Base-by-base conservation (phyloP, 257 asterid genomes). In the Verbascum thapsus region DNA sequence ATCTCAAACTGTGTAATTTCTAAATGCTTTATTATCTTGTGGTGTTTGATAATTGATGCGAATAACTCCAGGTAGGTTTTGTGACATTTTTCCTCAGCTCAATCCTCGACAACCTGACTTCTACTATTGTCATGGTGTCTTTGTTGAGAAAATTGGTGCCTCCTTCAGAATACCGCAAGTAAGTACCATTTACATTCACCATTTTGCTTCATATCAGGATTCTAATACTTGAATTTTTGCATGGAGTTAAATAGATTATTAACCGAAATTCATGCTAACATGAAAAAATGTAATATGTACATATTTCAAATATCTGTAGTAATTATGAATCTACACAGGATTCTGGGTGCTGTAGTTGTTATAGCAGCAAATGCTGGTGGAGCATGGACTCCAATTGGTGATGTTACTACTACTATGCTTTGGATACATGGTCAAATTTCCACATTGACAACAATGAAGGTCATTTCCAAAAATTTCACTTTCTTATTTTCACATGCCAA, bases 321-420 rank as follows among this genome's bases (percentile, higher is more conserved):
- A 34, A 64, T 74, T 23, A 47, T 23, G 30, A 41, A 77, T 70
- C 58, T 58, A 50, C 32, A 26, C 87, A 92, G 99, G 95, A 75
- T 92, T 77, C 87, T 89, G 13, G 97, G 99, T 41, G 99, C 91
- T 40, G 96, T 89, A 62, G 88, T 92, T 63, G 99, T 92, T 23
- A 83, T 92, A 70, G 96, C 99, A 61, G 99, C 99, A 78, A 92
- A 92, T 74, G 96, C 99, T 68, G 97, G 99, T 63, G 99, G 97
- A 63, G 96, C 97, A 34, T 92, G 99, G 99, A 89, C 97, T 51
- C 99, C 99, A 0, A 92, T 92, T 63, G 99, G 99, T 65, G 99
- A 92, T 67, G 97, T 92, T 70, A 92, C 99, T 9, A 92, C 97
- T 63, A 92, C 97, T 12, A 92, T 92, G 99, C 90, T 92, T 60